Evolutionary conservation across 345 rosid species (phyloP).

Genomic region (Hibiscus trionum): DNA sequence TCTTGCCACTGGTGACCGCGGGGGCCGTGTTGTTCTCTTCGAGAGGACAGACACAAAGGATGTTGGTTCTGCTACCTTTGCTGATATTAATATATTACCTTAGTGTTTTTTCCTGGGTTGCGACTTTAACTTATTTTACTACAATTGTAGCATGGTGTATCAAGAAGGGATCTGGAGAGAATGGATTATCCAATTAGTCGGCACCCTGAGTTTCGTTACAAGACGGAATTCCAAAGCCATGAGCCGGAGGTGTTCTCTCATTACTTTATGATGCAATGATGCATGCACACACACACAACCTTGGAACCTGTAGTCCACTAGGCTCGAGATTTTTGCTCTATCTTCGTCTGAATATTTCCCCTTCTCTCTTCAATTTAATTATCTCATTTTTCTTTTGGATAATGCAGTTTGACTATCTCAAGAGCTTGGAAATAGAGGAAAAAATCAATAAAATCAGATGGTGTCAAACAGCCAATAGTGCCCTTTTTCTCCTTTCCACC

Average conservation of each 20-base stretch:
- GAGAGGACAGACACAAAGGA: constrained; percentile 67
- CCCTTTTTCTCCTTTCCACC: constrained; percentile 79
- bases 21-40: constrained; percentile 91
- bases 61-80: constrained; percentile 34
- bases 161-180: constrained; percentile 61
- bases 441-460: constrained; percentile 91
- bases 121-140: constrained; percentile 18
- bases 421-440: constrained; percentile 98
- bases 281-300: neutral
- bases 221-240: constrained; percentile 94
- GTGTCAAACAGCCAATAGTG: constrained; percentile 84
- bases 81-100: constrained; percentile 7
- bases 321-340: neutral
- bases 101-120: constrained; percentile 7
- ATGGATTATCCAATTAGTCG: constrained; percentile 41
- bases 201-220: constrained; percentile 82
- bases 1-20: constrained; percentile 96
- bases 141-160: constrained; percentile 48
- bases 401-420: constrained; percentile 87
- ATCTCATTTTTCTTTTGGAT: constrained; percentile 8
- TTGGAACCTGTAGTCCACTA: neutral
- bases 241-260: constrained; percentile 66
- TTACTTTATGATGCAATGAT: neutral
- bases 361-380: neutral
- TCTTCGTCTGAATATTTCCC: neutral